These are phyloP conservation scores for Paraphoma sp. DNA, from an alignment of 2,329 filamentous ascomycete genomes.

Conservation along the genomic window DNA sequence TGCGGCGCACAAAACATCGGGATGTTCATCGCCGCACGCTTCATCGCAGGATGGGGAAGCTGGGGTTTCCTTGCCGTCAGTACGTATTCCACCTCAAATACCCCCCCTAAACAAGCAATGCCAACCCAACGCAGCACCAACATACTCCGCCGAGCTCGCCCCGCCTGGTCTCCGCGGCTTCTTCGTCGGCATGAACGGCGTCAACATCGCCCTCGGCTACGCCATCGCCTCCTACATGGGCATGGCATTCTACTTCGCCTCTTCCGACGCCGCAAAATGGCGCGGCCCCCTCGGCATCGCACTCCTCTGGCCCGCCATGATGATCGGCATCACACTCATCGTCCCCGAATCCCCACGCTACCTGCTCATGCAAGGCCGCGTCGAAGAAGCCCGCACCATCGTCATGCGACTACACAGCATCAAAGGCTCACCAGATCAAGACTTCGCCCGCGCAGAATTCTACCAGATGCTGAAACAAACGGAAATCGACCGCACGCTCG, in stretches of 20 bases:
- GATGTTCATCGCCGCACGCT: slow-evolving; percentile 65
- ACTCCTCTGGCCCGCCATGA: slow-evolving; percentile 28
- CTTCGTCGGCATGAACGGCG: slow-evolving; percentile 33
- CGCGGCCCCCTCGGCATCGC: slow-evolving; percentile 30
- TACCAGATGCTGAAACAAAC: slow-evolving; percentile 37
- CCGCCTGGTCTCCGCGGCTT: slow-evolving; percentile 27
- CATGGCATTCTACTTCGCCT: slow-evolving; percentile 24
- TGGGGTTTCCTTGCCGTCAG: slow-evolving; percentile 34
- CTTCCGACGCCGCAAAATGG: slow-evolving; percentile 25
- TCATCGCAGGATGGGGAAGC: slow-evolving; percentile 69
- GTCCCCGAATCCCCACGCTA: slow-evolving; percentile 51
- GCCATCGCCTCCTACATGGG: slow-evolving; percentile 31
- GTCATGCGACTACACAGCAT: slow-evolving; percentile 21
- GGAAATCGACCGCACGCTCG: slow-evolving; percentile 24
- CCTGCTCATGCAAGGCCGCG: slow-evolving; percentile 22
- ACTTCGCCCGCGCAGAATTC: slow-evolving; percentile 32
- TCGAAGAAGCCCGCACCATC: slow-evolving; percentile 15
- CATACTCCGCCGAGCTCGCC: slow-evolving; percentile 29
- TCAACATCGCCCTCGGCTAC: slow-evolving; percentile 30
- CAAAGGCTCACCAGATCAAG: slow-evolving; percentile 23
- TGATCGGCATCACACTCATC: slow-evolving; percentile 25
- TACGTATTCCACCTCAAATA: slow-evolving; percentile 6
- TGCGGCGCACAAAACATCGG: slow-evolving; percentile 16
- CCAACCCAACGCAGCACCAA: slow-evolving; percentile 12
- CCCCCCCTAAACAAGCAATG: neutral